Base-by-base conservation (phyloP, 805 yeast genomes). In the Candida cerambycidarum region DNA sequence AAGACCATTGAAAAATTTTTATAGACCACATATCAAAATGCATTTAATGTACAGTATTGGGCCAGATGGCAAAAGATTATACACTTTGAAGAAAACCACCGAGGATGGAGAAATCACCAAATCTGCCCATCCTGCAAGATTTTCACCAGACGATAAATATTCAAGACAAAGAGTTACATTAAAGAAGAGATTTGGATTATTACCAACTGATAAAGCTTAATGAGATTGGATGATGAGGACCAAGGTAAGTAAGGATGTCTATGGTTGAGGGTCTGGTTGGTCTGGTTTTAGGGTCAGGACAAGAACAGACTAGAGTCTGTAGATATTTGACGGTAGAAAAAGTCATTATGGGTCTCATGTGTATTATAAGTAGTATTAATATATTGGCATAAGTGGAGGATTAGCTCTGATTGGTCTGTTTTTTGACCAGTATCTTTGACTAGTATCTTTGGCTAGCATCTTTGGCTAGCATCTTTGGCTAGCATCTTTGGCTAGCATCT, bases 121-220 rank as follows among this genome's bases (percentile, higher is more conserved):
- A 75, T 86, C 96, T 54, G 99, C 99, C 32, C 99, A 93, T 69
- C 99, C 99, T 50, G 99, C 99, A 41, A 85, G 99, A 73, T 93
- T 93, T 69, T 93, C 99, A 25, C 99, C 99, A 56, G 99, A 93
- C 67, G 99, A 93, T 80, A 93, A 93, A 74, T 92, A 89, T 76
- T 93, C 99, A 37, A 85, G 97, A 77, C 98, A 93, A 72, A 88
- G 99, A 80, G 97, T 93, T 39, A 92, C 98, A 44, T 78, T 93
- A 63, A 93, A 93, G 83, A 93, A 89, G 79, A 85, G 99, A 76
- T 92, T 71, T 65, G 83, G 83, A 55, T 65, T 93, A 67, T 76
- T 93, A 63, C 96, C 96, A 59, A 85, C 32, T 36, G 32, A 28
- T n/a, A 28, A 35, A 25, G n/a, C 38, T 32, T 18, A 21, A 29